Evolutionary conservation across 345 rosid species (phyloP).

Genomic region (Cardamine resedifolia): DNA sequence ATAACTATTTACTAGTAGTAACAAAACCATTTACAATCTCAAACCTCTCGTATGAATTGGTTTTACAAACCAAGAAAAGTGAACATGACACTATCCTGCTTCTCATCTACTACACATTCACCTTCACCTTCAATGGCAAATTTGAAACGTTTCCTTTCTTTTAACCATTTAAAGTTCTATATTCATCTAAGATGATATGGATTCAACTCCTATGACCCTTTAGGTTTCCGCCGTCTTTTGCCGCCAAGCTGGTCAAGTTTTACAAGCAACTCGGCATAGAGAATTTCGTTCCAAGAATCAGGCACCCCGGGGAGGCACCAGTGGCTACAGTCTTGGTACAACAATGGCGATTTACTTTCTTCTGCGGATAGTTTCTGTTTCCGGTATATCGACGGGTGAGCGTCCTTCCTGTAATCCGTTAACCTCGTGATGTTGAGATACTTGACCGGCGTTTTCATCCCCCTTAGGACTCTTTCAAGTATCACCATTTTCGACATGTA

Average conservation of each 20-base stretch:
- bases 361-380: conserved; percentile 45
- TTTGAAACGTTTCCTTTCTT: background rate
- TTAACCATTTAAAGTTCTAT: background rate
- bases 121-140: too few species aligned
- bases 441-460: conserved; percentile 75
- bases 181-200: conserved; percentile 4
- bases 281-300: conserved; percentile 86
- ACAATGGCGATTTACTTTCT: conserved; percentile 56
- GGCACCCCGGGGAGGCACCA: conserved; percentile 99
- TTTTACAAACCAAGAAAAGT: conserved; percentile 11
- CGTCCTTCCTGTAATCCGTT: conserved; percentile 90
- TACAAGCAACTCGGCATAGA: conserved; percentile 70
- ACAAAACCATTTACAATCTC: conserved; percentile 25
- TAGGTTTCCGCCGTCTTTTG: conserved; percentile 24
- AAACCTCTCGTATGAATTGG: conserved; percentile 2
- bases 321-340: conserved; percentile 93
- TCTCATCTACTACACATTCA: conserved; percentile 16
- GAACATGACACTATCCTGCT: background rate
- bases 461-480: conserved; percentile 66
- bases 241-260: conserved; percentile 39
- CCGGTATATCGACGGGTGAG: conserved; percentile 89
- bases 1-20: too few species aligned
- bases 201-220: conserved; percentile 1
- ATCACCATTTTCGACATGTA: conserved; percentile 83
- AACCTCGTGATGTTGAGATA: conserved; percentile 82